These are phyloP conservation scores for Chlorencoelia australis DNA, from an alignment of 2,329 filamentous ascomycete species.

Conservation along the genomic window DNA sequence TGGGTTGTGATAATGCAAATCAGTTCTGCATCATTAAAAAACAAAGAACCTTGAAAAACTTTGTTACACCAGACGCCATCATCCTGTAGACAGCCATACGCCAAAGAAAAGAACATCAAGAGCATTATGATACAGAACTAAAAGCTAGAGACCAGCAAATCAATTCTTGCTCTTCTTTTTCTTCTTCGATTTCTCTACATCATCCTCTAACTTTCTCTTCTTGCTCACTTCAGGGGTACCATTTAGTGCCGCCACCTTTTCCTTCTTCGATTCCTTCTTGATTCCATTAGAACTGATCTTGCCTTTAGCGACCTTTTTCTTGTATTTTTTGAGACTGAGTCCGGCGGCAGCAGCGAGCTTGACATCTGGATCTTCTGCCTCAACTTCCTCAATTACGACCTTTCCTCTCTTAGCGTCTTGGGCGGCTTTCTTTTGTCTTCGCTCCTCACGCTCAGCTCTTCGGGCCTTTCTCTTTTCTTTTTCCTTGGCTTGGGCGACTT, in stretches of 20 bases:
- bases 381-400: conserved; percentile 1
- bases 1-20: too few relatives aligned
- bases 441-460: conserved; percentile 8
- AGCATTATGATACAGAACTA: conserved; percentile 13
- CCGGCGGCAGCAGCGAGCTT: conserved; percentile 55
- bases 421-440: conserved; percentile 20
- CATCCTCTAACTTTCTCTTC: conserved; percentile 56
- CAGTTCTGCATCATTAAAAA: too few relatives aligned
- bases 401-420: conserved; percentile 28
- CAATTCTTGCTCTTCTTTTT: conserved; percentile 39
- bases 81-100: too few relatives aligned
- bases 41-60: neutral
- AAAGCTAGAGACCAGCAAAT: conserved; percentile 9
- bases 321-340: conserved; percentile 65
- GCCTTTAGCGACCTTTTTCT: conserved; percentile 67
- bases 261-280: conserved; percentile 70
- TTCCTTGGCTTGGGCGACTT: conserved; percentile 20
- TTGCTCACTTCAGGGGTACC: conserved; percentile 40
- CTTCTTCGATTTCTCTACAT: conserved; percentile 51
- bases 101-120: conserved; percentile 8
- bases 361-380: conserved; percentile 31
- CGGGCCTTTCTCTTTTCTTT: conserved; percentile 36
- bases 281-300: conserved; percentile 43
- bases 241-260: conserved; percentile 47
- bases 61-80: too few relatives aligned